These are phyloP conservation scores for Fusarium sp. DNA, from an alignment of 2,329 filamentous ascomycete genomes.

Conservation along the genomic window DNA sequence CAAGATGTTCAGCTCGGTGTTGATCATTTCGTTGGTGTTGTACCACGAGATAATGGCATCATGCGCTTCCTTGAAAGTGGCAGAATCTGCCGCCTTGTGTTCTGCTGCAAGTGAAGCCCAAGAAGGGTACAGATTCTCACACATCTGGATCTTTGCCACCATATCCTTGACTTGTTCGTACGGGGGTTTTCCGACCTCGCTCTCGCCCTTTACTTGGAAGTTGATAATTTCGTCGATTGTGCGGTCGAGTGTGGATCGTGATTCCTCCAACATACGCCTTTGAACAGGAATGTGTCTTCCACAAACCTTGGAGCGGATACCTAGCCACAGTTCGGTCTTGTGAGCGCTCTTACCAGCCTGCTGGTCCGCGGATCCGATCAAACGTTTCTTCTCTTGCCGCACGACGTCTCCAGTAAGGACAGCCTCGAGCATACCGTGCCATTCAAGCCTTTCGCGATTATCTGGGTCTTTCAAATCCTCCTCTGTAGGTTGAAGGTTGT, in stretches of 20 bases:
- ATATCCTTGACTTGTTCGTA: conserved; percentile 91
- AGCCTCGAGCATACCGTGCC: conserved; percentile 97
- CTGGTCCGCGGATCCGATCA: conserved; percentile 81
- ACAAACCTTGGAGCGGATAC: conserved; percentile 84
- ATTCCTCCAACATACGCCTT: conserved; percentile 88
- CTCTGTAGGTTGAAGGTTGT: conserved; percentile 86
- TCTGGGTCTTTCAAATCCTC: conserved; percentile 91
- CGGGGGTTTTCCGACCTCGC: conserved; percentile 88
- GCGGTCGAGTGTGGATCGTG: conserved; percentile 77
- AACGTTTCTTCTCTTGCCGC: conserved; percentile 94
- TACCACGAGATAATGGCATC: conserved; percentile 95
- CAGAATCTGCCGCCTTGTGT: conserved; percentile 81
- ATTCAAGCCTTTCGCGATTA: conserved; percentile 91
- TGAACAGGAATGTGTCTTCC: conserved; percentile 88
- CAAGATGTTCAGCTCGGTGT: conserved; percentile 89
- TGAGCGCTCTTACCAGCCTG: conserved; percentile 73
- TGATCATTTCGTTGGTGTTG: conserved; percentile 96
- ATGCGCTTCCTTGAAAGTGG: conserved; percentile 83
- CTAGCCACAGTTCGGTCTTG: conserved; percentile 87
- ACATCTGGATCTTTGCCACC: conserved; percentile 89
- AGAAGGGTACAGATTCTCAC: conserved; percentile 87
- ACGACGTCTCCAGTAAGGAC: conserved; percentile 97
- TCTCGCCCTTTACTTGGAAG: conserved; percentile 94
- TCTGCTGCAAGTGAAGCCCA: conserved; percentile 78
- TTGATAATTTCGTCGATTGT: conserved; percentile 88